Conservation (phyloP, 257 asterid genomes). For the Thymus quinquecostatus region DNA sequence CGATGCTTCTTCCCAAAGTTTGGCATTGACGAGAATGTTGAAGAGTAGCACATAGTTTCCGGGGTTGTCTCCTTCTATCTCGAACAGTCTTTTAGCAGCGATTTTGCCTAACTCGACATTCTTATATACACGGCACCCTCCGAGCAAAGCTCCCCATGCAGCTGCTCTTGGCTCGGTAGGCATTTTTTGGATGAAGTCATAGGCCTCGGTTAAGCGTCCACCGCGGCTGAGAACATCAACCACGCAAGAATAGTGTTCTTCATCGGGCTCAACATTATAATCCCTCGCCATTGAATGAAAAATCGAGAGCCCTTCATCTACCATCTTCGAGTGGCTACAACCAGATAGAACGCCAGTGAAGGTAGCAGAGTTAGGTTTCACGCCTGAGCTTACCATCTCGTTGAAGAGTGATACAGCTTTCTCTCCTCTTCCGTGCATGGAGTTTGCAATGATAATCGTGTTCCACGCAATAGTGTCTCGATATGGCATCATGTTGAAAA, state of each 20-base stretch:
- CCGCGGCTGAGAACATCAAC: slow-evolving; percentile 79
- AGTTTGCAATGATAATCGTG: slow-evolving; percentile 61
- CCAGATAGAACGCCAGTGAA: slow-evolving; percentile 69
- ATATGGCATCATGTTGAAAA: slow-evolving; percentile 48
- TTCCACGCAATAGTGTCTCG: slow-evolving; percentile 74
- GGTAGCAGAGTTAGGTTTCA: slow-evolving; percentile 64
- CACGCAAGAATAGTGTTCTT: slow-evolving; percentile 67
- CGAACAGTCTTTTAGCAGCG: slow-evolving; percentile 59
- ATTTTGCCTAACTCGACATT: slow-evolving; percentile 58
- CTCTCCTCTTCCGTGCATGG: slow-evolving; percentile 77
- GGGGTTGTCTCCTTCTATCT: slow-evolving; percentile 66
- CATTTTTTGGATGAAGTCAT: slow-evolving; percentile 59
- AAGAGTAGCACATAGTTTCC: slow-evolving; percentile 67
- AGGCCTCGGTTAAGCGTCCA: slow-evolving; percentile 65
- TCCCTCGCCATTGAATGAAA: slow-evolving; percentile 55
- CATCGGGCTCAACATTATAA: slow-evolving; percentile 62
- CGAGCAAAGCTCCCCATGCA: slow-evolving; percentile 89
- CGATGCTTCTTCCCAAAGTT: slow-evolving; percentile 66
- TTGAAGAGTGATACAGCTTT: slow-evolving; percentile 53
- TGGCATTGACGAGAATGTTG: slow-evolving; percentile 67
- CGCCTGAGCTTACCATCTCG: slow-evolving; percentile 52
- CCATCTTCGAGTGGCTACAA: slow-evolving; percentile 72
- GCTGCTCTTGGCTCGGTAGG: slow-evolving; percentile 59
- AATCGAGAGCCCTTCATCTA: slow-evolving; percentile 54
- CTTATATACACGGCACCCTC: slow-evolving; percentile 64